Base-by-base conservation (phyloP, 495 filamentous ascomycete genomes). In the Parathielavia hyrcaniae region DNA sequence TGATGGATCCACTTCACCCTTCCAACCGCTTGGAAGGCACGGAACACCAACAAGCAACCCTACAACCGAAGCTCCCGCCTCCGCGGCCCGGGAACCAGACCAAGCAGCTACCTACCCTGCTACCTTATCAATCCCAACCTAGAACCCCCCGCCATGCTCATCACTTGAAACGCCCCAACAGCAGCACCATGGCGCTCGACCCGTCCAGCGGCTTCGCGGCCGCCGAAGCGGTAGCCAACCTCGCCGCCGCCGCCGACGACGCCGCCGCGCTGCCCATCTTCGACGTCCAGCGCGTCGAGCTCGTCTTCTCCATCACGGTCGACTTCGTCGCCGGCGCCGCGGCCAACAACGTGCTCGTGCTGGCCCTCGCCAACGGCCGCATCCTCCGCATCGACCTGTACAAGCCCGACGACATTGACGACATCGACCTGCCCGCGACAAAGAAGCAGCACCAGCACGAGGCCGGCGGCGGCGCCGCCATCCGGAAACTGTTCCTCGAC, bases 251-350 rank as follows among this genome's bases (percentile, higher is more conserved):
- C 26, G 26, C 26, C 47, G 73, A 83, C 39, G 81, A 53, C 61
- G 79, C 79, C 61, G 79, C 79, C 47, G 73, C 84, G 46, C 77
- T 91, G 32, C 89, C 90, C 59, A 95, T 97, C 71, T 97, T 98
- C 78, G 86, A 95, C 66, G 84, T 97, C 66, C 86, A 92, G 70
- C 84, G 77, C 57, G 93, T 98, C 19, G 84, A 90, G 76, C 87
- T 97, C 48, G 88, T 90, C 65, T 97, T 97, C 77, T 81, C 85
- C 32, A 84, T 97, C 61, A 86, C 91, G 22, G 87, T 90, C 61
- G 89, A 96, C 72, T 97, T 98, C 68, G 93, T 95, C 36, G 91
- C 95, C 23, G 90, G 91, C 44, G 91, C 96, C 72, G 91, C 96
- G 30, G 91, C 92, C 54, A 97, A 98, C 73, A 97, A 98, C 80